Evolutionary conservation across 73 alveolate genomes (phyloP).

Genomic region (Stentor coeruleus): DNA sequence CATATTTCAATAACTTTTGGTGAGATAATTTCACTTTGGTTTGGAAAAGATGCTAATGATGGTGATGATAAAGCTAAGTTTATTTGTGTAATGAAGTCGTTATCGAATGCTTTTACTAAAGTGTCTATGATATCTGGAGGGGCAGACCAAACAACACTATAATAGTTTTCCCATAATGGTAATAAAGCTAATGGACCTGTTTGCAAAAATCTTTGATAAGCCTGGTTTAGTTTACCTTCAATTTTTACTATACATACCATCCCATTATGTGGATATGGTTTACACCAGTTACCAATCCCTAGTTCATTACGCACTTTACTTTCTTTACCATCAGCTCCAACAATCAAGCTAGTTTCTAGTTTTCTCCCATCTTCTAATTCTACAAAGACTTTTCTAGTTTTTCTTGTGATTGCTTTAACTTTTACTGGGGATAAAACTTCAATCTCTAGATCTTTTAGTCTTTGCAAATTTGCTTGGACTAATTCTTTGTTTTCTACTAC

Average conservation of each 20-base stretch:
- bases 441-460: neutral
- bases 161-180: slow-evolving; percentile 65
- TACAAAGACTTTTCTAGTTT: slow-evolving; percentile 27
- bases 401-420: neutral
- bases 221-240: slow-evolving; percentile 38
- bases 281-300: slow-evolving; percentile 52
- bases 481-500: neutral
- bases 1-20: slow-evolving; percentile 45
- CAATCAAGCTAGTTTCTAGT: slow-evolving; percentile 48
- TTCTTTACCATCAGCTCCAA: slow-evolving; percentile 78
- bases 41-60: slow-evolving; percentile 25
- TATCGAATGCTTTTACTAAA: slow-evolving; percentile 40
- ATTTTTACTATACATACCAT: slow-evolving; percentile 62
- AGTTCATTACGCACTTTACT: slow-evolving; percentile 52
- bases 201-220: slow-evolving; percentile 55
- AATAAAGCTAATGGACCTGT: slow-evolving; percentile 80
- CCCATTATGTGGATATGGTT: slow-evolving; percentile 59
- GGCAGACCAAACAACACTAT: slow-evolving; percentile 68
- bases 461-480: neutral
- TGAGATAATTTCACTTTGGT: slow-evolving; percentile 32
- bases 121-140: slow-evolving; percentile 46
- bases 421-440: slow-evolving; percentile 27
- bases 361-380: slow-evolving; percentile 48
- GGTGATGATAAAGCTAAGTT: slow-evolving; percentile 48
- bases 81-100: slow-evolving; percentile 40